A percentile compares a stretch with the other conserved stretches of the same genome.
Conservation (phyloP, 2,329 filamentous ascomycete species). For the Trichophyton verrucosum region DNA sequence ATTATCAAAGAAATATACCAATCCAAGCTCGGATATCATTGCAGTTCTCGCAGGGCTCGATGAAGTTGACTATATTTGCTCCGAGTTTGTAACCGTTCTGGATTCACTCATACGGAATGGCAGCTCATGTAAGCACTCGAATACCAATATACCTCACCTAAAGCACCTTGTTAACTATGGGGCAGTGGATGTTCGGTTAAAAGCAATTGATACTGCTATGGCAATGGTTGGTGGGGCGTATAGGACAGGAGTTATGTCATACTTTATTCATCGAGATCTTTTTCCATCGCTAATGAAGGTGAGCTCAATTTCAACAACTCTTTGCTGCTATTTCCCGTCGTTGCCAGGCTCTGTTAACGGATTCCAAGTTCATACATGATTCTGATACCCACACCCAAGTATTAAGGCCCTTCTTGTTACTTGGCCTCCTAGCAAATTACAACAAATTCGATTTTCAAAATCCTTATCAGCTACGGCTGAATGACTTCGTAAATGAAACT, state of each 20-base stretch:
- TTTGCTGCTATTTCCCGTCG: not conserved
- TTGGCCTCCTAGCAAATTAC: conserved; percentile 87
- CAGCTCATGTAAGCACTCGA: conserved; percentile 46
- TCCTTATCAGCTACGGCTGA: conserved; percentile 79
- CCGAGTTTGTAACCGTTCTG: conserved; percentile 71
- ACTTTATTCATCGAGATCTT: conserved; percentile 86
- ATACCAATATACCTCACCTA: not conserved
- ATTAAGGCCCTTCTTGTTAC: conserved; percentile 64
- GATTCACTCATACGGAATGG: conserved; percentile 75
- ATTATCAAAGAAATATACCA: conserved; percentile 81
- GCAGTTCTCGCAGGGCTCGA: conserved; percentile 78
- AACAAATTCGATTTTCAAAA: conserved; percentile 99
- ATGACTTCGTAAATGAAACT: conserved; percentile 87
- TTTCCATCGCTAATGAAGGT: conserved; percentile 95
- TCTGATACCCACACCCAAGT: conserved; percentile 51
- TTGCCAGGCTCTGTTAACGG: conserved; percentile 9
- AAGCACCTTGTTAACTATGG: not conserved
- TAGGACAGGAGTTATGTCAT: conserved; percentile 84
- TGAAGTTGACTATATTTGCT: conserved; percentile 73
- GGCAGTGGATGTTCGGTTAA: conserved; percentile 59
- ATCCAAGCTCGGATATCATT: conserved; percentile 91
- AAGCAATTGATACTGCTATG: conserved; percentile 68
- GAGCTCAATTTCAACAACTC: conserved; percentile 14
- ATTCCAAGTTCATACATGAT: conserved; percentile 67
- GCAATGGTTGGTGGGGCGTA: conserved; percentile 87